A percentile compares a stretch with the other conserved stretches of the same genome.
phyloP scores from a whole-genome alignment of 2,329 filamentous ascomycete genomes.

The Aplosporella prunicola region DNA sequence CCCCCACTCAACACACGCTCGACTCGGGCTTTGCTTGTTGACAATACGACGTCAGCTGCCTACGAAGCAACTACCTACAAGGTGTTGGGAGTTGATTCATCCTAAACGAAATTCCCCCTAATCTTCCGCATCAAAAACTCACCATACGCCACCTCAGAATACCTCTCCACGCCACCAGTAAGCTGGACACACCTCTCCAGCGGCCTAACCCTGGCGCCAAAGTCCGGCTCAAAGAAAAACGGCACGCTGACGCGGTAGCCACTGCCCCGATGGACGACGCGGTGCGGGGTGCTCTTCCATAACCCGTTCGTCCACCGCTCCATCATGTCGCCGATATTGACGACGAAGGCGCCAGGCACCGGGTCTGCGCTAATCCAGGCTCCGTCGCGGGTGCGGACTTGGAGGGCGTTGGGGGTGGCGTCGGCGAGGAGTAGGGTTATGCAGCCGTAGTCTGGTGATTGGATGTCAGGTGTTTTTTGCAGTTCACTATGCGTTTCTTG shows the following conservation, averaged over 20 bases:
- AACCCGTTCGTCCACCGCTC: slow-evolving; percentile 37
- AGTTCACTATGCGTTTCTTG: slow-evolving; percentile 12
- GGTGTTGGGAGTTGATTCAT: too few relatives aligned
- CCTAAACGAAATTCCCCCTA: slow-evolving; percentile 32
- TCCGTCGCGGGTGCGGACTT: slow-evolving; percentile 30
- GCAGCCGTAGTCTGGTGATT: slow-evolving; percentile 38
- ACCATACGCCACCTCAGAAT: slow-evolving; percentile 30
- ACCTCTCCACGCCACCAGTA: slow-evolving; percentile 22
- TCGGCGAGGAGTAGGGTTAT: slow-evolving; percentile 39
- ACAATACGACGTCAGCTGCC: too few relatives aligned
- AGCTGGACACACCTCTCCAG: slow-evolving; percentile 28
- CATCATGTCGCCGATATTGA: slow-evolving; percentile 43
- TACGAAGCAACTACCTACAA: too few relatives aligned
- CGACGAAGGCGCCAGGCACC: slow-evolving; percentile 35
- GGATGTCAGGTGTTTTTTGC: too few relatives aligned
- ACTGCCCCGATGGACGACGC: slow-evolving; percentile 34
- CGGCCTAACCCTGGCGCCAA: slow-evolving; percentile 30
- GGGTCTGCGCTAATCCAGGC: slow-evolving; percentile 39
- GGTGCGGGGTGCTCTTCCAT: slow-evolving; percentile 36
- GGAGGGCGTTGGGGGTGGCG: slow-evolving; percentile 33
- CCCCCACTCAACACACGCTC: too few relatives aligned
- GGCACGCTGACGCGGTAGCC: slow-evolving; percentile 36
- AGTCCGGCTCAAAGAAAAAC: slow-evolving; percentile 42
- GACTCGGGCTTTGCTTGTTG: too few relatives aligned
- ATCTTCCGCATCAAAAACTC: slow-evolving; percentile 36